Evolutionary conservation across 2,329 filamentous ascomycete species (phyloP).

Genomic region (Talaromyces amestolkiae): DNA sequence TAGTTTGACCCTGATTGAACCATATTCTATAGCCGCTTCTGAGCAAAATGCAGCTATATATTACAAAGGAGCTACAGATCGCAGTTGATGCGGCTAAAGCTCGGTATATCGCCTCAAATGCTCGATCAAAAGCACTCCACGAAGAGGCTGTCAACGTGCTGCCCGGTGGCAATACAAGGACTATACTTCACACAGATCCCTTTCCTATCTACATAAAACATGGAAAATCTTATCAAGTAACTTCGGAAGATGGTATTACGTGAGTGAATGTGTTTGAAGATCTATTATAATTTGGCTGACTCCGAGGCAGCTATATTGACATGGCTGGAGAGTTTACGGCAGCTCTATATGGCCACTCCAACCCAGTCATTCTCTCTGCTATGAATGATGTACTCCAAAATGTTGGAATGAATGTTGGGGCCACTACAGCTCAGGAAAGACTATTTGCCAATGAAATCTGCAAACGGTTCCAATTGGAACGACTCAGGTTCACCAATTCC

Average conservation of each 20-base stretch:
- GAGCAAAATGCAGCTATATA: neutral
- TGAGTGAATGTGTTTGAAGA: neutral
- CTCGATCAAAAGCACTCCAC: neutral
- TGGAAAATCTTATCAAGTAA: neutral
- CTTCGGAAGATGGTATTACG: neutral
- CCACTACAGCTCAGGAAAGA: slow-evolving; percentile 53
- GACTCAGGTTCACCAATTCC: slow-evolving; percentile 62
- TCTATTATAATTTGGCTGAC: neutral
- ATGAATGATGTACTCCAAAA: slow-evolving; percentile 47
- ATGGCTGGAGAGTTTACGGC: slow-evolving; percentile 64
- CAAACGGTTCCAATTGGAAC: slow-evolving; percentile 54
- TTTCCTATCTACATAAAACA: slow-evolving; percentile 35
- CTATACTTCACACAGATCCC: slow-evolving; percentile 29
- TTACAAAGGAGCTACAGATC: neutral
- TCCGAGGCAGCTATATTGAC: slow-evolving; percentile 43
- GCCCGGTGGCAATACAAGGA: slow-evolving; percentile 26
- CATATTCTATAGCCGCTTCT: neutral
- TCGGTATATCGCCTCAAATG: neutral
- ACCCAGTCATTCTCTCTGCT: slow-evolving; percentile 53
- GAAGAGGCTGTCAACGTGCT: slow-evolving; percentile 13
- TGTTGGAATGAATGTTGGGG: slow-evolving; percentile 55
- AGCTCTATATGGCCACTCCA: slow-evolving; percentile 64
- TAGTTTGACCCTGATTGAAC: neutral
- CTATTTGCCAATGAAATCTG: slow-evolving; percentile 53
- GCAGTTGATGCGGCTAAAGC: neutral